Evolutionary conservation across 495 filamentous ascomycete genomes (phyloP).

Genomic region (Penicillium diatomitis): DNA sequence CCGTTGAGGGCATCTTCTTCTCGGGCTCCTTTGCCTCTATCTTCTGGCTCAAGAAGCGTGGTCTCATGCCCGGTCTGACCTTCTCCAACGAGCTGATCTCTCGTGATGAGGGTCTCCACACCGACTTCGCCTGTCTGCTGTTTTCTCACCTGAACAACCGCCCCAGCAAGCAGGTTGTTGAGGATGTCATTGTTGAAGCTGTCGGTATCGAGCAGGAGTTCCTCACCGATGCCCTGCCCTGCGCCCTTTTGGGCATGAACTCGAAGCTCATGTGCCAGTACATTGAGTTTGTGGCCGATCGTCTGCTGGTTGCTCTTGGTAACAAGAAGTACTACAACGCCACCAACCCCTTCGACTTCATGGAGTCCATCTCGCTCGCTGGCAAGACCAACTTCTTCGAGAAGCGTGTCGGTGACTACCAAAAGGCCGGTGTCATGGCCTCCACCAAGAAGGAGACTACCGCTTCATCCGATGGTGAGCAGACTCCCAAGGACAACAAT

Average conservation of each 20-base stretch:
- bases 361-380: constrained; percentile 97
- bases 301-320: constrained; percentile 82
- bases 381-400: constrained; percentile 99
- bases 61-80: constrained; percentile 94
- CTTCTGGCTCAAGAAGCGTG: constrained; percentile 99
- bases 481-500: constrained; percentile 50
- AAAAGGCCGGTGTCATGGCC: constrained; percentile 98
- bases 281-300: constrained; percentile 98
- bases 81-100: constrained; percentile 99
- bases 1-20: constrained; percentile 99
- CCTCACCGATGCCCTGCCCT: constrained; percentile 88
- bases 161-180: constrained; percentile 67
- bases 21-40: constrained; percentile 97
- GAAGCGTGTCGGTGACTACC: constrained; percentile 99
- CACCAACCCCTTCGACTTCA: constrained; percentile 98
- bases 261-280: constrained; percentile 96
- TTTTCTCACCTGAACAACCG: constrained; percentile 93
- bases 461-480: constrained; percentile 38
- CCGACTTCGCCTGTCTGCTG: constrained; percentile 94
- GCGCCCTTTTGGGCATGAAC: constrained; percentile 95
- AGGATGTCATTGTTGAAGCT: constrained; percentile 87
- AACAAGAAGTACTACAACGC: constrained; percentile 88
- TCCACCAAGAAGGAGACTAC: constrained; percentile 72
- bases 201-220: constrained; percentile 96
- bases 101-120: constrained; percentile 98